Evolutionary conservation across 2,329 filamentous ascomycete genomes (phyloP), one percentile per base, ranked within the genome.

Genomic region (Beauveria medogensis): DNA sequence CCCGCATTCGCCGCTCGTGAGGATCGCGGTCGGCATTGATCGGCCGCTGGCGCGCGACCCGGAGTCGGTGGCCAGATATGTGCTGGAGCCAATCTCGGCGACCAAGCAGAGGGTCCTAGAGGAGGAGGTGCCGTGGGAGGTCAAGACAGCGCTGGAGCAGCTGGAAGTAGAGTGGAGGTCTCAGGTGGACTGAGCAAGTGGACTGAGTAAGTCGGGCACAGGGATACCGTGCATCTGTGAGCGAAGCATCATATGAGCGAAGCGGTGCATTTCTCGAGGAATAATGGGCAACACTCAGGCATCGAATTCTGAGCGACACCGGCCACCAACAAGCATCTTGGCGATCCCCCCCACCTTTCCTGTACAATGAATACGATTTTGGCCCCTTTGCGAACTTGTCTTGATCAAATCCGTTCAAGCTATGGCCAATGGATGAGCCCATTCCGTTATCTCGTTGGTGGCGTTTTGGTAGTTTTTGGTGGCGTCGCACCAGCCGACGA

Each of bases 1-100:
- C 54, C 71, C 73, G 2, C 69, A 66, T 0, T 73, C 75, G 0
- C 74, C 71, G 16, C 82, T 77, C 76, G 80, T 71, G 64, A 79
- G 90, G 62, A 83, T 97, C 55, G 87, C 89, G 0, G 77, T 97
- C 14, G 94, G 94, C 0, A 96, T 97, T 75, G 92, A 91, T n/a
- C 78, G 94, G 51, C 93, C 93, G 0, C 78, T 76, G 51, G 87
- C 82, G 64, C 80, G 92, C 64, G 86, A 91, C 55, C 77, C 79
- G 24, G 75, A 77, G 44, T 83, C 83, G 2, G 92, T 97, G 10
- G 83, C 87, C 48, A 77, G 83, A 26, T 96, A 93, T 76, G 92
- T 97, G 48, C 75, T 97, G 66, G 80, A 80, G 61, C 84, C 84
- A 67, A 86, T 94, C 78, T 81, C 78, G 10, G 64, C 67, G 8